A percentile compares a stretch with the other conserved stretches of the same genome.
Evolutionary conservation across 2,329 filamentous ascomycete species (phyloP).

Genomic region (Alternaria sp.): DNA sequence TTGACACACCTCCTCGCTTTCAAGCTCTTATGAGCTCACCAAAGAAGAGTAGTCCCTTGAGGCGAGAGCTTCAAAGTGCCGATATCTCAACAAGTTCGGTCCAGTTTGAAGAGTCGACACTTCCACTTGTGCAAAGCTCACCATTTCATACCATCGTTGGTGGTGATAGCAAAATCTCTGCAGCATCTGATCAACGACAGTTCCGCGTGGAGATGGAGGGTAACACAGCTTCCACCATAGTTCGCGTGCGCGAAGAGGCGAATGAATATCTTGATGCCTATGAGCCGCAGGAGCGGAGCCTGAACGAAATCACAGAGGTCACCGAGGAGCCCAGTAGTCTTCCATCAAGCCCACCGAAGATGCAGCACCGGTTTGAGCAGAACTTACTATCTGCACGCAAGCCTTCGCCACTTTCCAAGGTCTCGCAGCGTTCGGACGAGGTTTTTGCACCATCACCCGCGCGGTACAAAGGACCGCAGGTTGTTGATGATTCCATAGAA

Average conservation of each 20-base stretch:
- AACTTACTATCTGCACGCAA: constrained; percentile 31
- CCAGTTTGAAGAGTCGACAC: constrained; percentile 38
- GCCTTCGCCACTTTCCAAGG: constrained; percentile 22
- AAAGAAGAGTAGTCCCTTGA: constrained; percentile 48
- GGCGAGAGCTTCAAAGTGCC: constrained; percentile 40
- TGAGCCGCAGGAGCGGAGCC: constrained; percentile 42
- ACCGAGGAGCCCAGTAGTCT: constrained; percentile 46
- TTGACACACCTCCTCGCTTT: constrained; percentile 45
- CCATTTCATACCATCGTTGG: constrained; percentile 46
- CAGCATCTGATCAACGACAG: constrained; percentile 46
- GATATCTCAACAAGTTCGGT: constrained; percentile 37
- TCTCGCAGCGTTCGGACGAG: constrained; percentile 8
- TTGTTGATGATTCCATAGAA: constrained; percentile 8
- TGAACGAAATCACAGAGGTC: constrained; percentile 48
- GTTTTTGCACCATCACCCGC: background rate
- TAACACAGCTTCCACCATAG: constrained; percentile 37
- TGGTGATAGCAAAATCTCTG: constrained; percentile 35
- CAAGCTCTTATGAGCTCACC: constrained; percentile 38
- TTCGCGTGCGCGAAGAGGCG: constrained; percentile 45
- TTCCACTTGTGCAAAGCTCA: constrained; percentile 45
- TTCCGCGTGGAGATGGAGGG: constrained; percentile 44
- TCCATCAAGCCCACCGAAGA: constrained; percentile 36
- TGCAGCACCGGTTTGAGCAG: constrained; percentile 26
- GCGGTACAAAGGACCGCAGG: constrained; percentile 7
- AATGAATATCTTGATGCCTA: constrained; percentile 48